These are phyloP conservation scores for Mikania micrantha DNA, from an alignment of 129 eudicot genomes.

Conservation along the genomic window DNA sequence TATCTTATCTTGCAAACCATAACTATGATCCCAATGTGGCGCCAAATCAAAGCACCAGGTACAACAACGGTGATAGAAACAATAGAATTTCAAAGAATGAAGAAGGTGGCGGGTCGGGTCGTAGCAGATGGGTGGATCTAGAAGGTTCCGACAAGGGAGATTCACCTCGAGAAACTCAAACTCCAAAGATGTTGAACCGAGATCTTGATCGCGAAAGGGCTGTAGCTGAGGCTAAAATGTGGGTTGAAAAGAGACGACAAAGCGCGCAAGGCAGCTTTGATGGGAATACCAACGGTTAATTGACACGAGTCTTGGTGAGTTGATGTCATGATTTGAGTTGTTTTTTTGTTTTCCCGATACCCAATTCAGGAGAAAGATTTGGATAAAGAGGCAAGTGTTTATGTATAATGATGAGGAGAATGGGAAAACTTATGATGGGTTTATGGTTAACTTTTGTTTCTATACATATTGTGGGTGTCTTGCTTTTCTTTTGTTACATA, in stretches of 20 bases:
- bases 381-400: neutral
- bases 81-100: conserved; percentile 55
- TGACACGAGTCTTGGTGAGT: conserved; percentile 12
- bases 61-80: conserved; percentile 27
- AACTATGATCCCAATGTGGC: conserved; percentile 48
- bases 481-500: conserved; percentile 10
- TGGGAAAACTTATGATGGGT: conserved; percentile 20
- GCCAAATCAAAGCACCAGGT: conserved; percentile 37
- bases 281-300: conserved; percentile 32
- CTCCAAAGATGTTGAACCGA: conserved; percentile 50
- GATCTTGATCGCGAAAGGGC: conserved; percentile 87
- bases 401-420: conserved; percentile 26
- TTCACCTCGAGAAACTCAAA: conserved; percentile 75
- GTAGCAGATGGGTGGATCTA: conserved; percentile 73
- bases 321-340: neutral
- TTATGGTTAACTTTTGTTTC: conserved; percentile 14
- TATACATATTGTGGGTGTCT: conserved; percentile 12
- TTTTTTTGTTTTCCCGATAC: neutral
- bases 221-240: conserved; percentile 96
- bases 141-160: conserved; percentile 80
- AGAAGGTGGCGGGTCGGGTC: conserved; percentile 69
- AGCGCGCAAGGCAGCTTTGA: conserved; percentile 68
- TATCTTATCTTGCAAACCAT: conserved; percentile 80
- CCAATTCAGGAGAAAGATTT: conserved; percentile 11
- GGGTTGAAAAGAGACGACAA: conserved; percentile 88